phyloP scores from a whole-genome alignment of 768 basidiomycete species.

The Mycena amicta region DNA sequence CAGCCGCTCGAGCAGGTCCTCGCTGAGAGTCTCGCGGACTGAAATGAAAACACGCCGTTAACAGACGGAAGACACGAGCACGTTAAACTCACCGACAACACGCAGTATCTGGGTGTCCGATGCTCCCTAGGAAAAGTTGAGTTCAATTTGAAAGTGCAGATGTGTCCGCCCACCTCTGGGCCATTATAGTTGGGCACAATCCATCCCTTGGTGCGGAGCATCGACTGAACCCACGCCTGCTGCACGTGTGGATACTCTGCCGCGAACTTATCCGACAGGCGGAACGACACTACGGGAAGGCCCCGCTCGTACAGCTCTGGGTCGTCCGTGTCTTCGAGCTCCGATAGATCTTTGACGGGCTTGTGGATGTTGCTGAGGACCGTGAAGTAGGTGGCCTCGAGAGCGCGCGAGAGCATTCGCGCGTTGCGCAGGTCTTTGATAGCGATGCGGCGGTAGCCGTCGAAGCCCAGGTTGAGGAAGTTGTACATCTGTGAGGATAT shows the following conservation, averaged over 20 bases:
- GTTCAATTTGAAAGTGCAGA: no score
- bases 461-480: slow-evolving; percentile 60
- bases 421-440: slow-evolving; percentile 57
- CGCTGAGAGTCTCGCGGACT: slow-evolving; percentile 58
- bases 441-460: slow-evolving; percentile 47
- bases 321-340: slow-evolving; percentile 36
- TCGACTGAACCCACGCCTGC: slow-evolving; percentile 51
- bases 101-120: slow-evolving; percentile 60
- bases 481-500: slow-evolving; percentile 66
- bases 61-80: slow-evolving; percentile 21
- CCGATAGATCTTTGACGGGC: slow-evolving; percentile 30
- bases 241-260: slow-evolving; percentile 54
- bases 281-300: slow-evolving; percentile 66
- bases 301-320: slow-evolving; percentile 53
- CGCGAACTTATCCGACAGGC: slow-evolving; percentile 54
- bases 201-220: slow-evolving; percentile 40
- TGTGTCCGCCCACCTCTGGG: no score
- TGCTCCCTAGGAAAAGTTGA: no score
- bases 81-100: slow-evolving; percentile 47
- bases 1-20: slow-evolving; percentile 52
- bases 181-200: slow-evolving; percentile 64
- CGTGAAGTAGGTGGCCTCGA: slow-evolving; percentile 56
- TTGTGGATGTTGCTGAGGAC: slow-evolving; percentile 55
- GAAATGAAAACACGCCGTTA: slow-evolving; percentile 31
- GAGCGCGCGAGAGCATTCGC: slow-evolving; percentile 55